Conservation (phyloP, 306 rosid genomes). For the Canavalia ensiformis region DNA sequence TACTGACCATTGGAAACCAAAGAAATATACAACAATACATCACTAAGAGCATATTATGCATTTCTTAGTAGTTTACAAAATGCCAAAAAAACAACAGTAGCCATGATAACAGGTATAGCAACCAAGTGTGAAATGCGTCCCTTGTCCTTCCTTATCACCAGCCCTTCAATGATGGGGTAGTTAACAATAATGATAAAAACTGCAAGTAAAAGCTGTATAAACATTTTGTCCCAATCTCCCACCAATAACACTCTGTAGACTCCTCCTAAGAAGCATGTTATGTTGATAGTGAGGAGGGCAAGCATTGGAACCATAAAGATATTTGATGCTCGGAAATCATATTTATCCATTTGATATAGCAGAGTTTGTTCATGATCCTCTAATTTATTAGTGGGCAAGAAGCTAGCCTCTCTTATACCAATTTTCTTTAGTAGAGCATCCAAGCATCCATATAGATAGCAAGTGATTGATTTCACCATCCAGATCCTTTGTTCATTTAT, state of each 20-base stretch:
- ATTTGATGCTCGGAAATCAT: slow-evolving; percentile 64
- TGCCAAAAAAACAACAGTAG: slow-evolving; percentile 21
- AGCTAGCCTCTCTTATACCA: slow-evolving; percentile 63
- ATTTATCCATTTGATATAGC: slow-evolving; percentile 62
- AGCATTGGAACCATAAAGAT: slow-evolving; percentile 69
- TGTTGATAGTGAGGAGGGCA: slow-evolving; percentile 56
- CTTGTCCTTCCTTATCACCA: slow-evolving; percentile 55
- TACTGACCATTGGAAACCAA: background rate
- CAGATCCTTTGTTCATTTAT: slow-evolving; percentile 73
- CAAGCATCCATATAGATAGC: slow-evolving; percentile 62
- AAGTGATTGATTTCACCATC: slow-evolving; percentile 73
- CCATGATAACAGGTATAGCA: slow-evolving; percentile 41
- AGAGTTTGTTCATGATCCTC: slow-evolving; percentile 53
- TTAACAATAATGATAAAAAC: slow-evolving; percentile 43
- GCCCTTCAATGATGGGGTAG: slow-evolving; percentile 61
- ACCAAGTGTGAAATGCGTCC: slow-evolving; percentile 48
- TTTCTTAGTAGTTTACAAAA: background rate
- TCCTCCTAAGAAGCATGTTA: slow-evolving; percentile 59
- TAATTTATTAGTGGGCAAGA: slow-evolving; percentile 72
- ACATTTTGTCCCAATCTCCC: slow-evolving; percentile 52
- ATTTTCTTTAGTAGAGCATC: slow-evolving; percentile 67
- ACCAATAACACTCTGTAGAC: slow-evolving; percentile 46
- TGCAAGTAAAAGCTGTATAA: slow-evolving; percentile 50
- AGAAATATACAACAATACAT: background rate
- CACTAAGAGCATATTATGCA: background rate